phyloP scores from a whole-genome alignment of 805 yeast genomes.

The Starmerella floricola region DNA sequence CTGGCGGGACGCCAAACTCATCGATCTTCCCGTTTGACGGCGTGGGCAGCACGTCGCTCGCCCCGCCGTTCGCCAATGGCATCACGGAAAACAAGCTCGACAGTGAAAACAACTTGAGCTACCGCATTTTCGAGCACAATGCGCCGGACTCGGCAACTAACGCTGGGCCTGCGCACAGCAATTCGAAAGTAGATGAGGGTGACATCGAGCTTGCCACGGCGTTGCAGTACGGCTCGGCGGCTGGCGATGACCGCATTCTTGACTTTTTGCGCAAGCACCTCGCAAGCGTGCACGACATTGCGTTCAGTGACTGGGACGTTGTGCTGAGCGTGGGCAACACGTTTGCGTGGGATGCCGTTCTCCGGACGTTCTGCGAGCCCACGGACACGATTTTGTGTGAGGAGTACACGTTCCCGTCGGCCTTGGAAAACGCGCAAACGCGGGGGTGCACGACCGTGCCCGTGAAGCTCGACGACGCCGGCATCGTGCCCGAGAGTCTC shows the following conservation, averaged over 20 bases:
- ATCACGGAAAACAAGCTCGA: conserved; percentile 31
- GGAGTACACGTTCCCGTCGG: conserved; percentile 72
- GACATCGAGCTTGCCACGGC: conserved; percentile 63
- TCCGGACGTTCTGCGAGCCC: conserved; percentile 61
- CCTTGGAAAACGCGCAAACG: conserved; percentile 69
- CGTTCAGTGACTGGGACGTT: conserved; percentile 59
- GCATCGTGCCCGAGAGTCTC: conserved; percentile 60
- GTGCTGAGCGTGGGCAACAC: conserved; percentile 73
- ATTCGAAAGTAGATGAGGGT: conserved; percentile 30
- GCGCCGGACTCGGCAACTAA: too few relatives aligned
- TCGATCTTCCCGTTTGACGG: conserved; percentile 87
- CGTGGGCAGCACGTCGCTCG: conserved; percentile 46
- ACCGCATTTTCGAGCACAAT: conserved; percentile 33
- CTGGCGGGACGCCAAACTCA: conserved; percentile 89
- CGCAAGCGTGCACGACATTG: conserved; percentile 32
- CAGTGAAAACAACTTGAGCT: conserved; percentile 24
- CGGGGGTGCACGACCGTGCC: conserved; percentile 58
- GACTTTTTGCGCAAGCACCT: conserved; percentile 61
- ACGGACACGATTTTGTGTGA: conserved; percentile 77
- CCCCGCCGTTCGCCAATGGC: conserved; percentile 70
- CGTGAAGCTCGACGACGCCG: conserved; percentile 62
- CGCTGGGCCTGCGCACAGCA: conserved; percentile 36
- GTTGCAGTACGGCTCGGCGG: conserved; percentile 81
- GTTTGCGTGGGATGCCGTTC: conserved; percentile 69
- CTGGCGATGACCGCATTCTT: conserved; percentile 63